phyloP scores from a whole-genome alignment of 768 basidiomycete species.

The Mycena pura region DNA sequence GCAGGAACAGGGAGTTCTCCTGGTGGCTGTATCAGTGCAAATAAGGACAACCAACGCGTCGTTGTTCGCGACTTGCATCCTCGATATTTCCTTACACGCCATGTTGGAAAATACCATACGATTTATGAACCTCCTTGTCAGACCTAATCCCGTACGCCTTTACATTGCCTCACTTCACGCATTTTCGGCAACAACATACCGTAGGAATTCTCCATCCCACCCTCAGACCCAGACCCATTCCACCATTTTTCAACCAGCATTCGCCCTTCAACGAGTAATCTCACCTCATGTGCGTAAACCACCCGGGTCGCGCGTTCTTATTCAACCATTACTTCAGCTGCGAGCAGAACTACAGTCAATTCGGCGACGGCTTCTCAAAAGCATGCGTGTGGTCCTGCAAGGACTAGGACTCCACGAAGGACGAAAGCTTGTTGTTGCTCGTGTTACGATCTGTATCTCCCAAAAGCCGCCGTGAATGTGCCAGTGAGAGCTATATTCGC shows the following conservation, averaged over 20 bases:
- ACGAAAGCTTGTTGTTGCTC: constrained; percentile 5
- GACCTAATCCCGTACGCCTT: constrained; percentile 9
- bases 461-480: not conserved
- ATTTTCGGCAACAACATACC: not conserved
- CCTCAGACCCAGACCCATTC: constrained; percentile 23
- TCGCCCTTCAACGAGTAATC: constrained; percentile 13
- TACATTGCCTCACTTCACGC: not conserved
- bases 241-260: constrained; percentile 23
- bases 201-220: constrained; percentile 21
- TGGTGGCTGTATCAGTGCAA: constrained; percentile 1
- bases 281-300: constrained; percentile 12
- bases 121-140: constrained; percentile 10
- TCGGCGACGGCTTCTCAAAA: constrained; percentile 12
- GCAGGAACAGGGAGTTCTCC: not conserved
- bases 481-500: not conserved
- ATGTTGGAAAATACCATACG: constrained; percentile 16
- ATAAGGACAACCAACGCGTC: constrained; percentile 14
- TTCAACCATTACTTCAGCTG: constrained; percentile 1
- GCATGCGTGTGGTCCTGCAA: not conserved
- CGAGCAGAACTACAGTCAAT: constrained; percentile 15
- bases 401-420: constrained; percentile 10
- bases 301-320: not conserved
- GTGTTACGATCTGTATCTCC: constrained; percentile 6
- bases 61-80: not conserved
- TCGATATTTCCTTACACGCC: not conserved